These are phyloP conservation scores for Platismatia glauca DNA, from an alignment of 495 filamentous ascomycete species.

Conservation along the genomic window DNA sequence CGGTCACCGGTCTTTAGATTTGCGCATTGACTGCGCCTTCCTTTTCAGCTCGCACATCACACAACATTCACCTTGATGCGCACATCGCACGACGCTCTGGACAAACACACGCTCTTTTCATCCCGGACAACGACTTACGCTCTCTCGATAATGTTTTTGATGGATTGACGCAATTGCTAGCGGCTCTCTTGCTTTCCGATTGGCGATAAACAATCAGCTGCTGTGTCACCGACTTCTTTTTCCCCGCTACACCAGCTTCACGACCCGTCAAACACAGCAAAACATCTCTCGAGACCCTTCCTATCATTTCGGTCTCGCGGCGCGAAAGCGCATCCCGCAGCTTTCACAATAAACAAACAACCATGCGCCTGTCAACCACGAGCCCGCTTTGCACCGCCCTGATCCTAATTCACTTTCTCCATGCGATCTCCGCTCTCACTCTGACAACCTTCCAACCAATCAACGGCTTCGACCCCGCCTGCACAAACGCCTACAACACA, in stretches of 20 bases:
- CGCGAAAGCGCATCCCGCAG: background rate
- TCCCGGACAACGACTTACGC: background rate
- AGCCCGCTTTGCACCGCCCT: background rate
- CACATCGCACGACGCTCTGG: background rate
- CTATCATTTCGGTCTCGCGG: background rate
- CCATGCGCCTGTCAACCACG: conserved; percentile 6
- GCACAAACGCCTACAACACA: conserved; percentile 25
- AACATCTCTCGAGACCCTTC: background rate
- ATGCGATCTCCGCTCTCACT: conserved; percentile 10
- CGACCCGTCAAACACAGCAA: background rate
- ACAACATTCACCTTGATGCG: background rate
- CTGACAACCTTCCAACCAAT: conserved; percentile 24
- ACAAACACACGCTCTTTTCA: background rate
- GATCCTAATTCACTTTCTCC: background rate
- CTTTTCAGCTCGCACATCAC: background rate
- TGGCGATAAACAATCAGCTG: background rate
- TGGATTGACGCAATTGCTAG: background rate
- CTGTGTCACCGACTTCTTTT: background rate
- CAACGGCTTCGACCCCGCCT: conserved; percentile 20
- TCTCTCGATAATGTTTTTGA: background rate
- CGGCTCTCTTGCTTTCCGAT: background rate
- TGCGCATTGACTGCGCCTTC: conserved; percentile 1
- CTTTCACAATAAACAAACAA: background rate
- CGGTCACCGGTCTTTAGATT: background rate
- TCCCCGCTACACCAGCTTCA: background rate